Base-by-base conservation (phyloP, 2,329 filamentous ascomycete genomes). In the Trichoderma koningii region DNA sequence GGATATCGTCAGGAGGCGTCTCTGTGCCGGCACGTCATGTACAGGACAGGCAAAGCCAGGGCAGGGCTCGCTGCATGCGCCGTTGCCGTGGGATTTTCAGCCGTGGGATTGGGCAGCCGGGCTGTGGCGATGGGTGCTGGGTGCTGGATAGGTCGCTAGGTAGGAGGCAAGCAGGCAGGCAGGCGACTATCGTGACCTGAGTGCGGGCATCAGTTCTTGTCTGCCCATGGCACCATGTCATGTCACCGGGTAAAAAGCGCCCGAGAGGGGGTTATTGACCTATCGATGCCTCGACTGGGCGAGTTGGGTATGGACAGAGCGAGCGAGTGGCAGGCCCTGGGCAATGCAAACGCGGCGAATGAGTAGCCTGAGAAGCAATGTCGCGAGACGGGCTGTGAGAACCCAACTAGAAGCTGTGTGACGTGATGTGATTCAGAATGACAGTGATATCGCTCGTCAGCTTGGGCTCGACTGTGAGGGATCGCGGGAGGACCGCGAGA, bases 1-100 rank as follows among this genome's bases (percentile, higher is more conserved):
- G 48, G 48, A 62, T 62, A 62, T 62, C 59, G 59, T 62, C 59
- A 53, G 59, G 38, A 52, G 59, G 59, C 48, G 59, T 53, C 59
- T 53, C 23, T 42, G 47, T 44, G 59, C 59, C 48, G 59, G 59
- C 34, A 62, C 48, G 48, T 62, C 48, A 62, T 62, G 38, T 62
- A 62, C 7, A 53, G 34, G 47, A 9, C 30, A 30, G 30, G 30
- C 30, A 30, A 30, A 30, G 30, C 30, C 30, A 30, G 30, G 30
- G 9, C 30, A 30, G 30, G 47, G 45, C 57, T 42, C 47, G 23
- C 42, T 48, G 44, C 55, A 59, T 59, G 55, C 55, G 44, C 59
- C 30, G 30, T 30, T 30, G 30, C 30, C 30, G 30, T 30, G 30
- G 30, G 30, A 30, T 9, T 30, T 30, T 30, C 30, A 30, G 30